A percentile compares a stretch with the other conserved stretches of the same genome.
phyloP scores from a whole-genome alignment of 2,329 filamentous ascomycete genomes.

The Ophiognomonia clavigignenti-juglandacearum region DNA sequence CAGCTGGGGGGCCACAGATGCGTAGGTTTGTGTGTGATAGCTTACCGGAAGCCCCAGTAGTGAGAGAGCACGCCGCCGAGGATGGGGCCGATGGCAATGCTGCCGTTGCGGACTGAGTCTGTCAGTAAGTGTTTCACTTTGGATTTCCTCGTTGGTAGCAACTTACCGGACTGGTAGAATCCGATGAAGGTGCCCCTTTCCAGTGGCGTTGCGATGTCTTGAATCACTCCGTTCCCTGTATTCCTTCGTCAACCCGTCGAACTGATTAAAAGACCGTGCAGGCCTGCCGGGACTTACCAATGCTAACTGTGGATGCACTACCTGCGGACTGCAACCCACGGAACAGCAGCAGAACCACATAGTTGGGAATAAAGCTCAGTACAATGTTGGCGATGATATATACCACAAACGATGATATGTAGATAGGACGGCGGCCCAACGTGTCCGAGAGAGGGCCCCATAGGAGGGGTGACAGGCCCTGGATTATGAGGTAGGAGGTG shows the following conservation, averaged over 20 bases:
- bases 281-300: too few species aligned
- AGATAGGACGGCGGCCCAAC: slow-evolving; percentile 39
- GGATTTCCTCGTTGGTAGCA: too few species aligned
- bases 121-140: too few species aligned
- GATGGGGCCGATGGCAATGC: slow-evolving; percentile 27
- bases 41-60: slow-evolving; percentile 25
- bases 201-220: slow-evolving; percentile 24
- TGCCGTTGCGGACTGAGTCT: slow-evolving; percentile 23
- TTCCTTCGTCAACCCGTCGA: not conserved
- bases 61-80: slow-evolving; percentile 26
- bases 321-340: slow-evolving; percentile 43
- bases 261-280: not conserved
- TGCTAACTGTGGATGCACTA: slow-evolving; percentile 41
- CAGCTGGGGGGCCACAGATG: too few species aligned
- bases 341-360: slow-evolving; percentile 37
- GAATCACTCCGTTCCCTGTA: slow-evolving; percentile 27
- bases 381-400: slow-evolving; percentile 43
- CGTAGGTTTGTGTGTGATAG: too few species aligned
- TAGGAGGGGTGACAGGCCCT: slow-evolving; percentile 43
- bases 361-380: slow-evolving; percentile 38
- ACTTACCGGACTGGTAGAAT: slow-evolving; percentile 28
- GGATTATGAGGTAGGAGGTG: slow-evolving; percentile 44
- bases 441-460: slow-evolving; percentile 45
- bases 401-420: slow-evolving; percentile 39
- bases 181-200: slow-evolving; percentile 27